Evolutionary conservation across 768 basidiomycete genomes (phyloP).

Genomic region (Hypsizygus marmoreus): DNA sequence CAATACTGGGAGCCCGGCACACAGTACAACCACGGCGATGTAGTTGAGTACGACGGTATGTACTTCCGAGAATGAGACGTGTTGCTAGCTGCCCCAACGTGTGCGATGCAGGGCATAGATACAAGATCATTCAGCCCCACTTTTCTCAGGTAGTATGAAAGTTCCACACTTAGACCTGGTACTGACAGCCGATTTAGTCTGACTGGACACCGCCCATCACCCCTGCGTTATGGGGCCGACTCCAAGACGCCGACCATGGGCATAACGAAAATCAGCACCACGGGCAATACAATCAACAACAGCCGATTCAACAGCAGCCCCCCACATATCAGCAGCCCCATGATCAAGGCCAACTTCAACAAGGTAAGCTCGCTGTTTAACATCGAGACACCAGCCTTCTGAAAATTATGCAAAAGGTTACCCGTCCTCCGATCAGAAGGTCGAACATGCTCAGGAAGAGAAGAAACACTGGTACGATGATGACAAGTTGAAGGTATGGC

Average conservation of each 20-base stretch:
- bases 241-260: conserved; percentile 34
- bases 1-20: conserved; percentile 64
- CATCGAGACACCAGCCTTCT: conserved; percentile 20
- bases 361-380: conserved; percentile 8
- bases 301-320: conserved; percentile 28
- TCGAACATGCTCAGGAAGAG: conserved; percentile 40
- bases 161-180: background rate
- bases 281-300: conserved; percentile 29
- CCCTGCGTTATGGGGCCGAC: conserved; percentile 69
- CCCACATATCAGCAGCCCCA: conserved; percentile 23
- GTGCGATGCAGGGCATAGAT: conserved; percentile 57
- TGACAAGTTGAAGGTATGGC: too few species aligned
- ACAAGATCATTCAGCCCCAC: conserved; percentile 76
- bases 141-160: conserved; percentile 55
- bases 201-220: conserved; percentile 68
- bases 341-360: conserved; percentile 17
- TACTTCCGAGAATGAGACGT: too few species aligned
- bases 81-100: too few species aligned
- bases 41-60: conserved; percentile 60
- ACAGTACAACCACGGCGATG: conserved; percentile 52
- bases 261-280: conserved; percentile 28
- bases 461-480: conserved; percentile 61
- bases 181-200: conserved; percentile 33
- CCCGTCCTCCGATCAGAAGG: conserved; percentile 9
- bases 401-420: conserved; percentile 3